Percentiles rank a stretch among this genome's conserved stretches.
phyloP scores from a whole-genome alignment of 2,329 filamentous ascomycete genomes.

The Botryotinia globosa region DNA sequence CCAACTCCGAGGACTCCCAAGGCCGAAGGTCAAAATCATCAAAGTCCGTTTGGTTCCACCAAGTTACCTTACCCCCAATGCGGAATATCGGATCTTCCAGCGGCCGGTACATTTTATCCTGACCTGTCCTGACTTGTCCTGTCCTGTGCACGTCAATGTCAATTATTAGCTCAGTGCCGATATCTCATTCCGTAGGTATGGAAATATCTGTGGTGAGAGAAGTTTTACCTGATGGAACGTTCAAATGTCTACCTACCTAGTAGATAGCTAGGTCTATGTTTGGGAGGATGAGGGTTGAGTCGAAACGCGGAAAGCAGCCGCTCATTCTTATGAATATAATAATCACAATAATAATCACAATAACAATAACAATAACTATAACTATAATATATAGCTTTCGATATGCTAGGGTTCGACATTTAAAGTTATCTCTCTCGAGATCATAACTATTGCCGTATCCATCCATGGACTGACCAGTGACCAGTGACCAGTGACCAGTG shows the following conservation, averaged over 20 bases:
- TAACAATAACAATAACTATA: too few species aligned
- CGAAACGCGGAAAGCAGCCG: neutral
- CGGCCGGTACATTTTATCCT: neutral
- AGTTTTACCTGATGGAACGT: neutral
- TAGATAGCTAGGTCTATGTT: neutral
- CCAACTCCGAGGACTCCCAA: neutral
- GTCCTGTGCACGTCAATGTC: neutral
- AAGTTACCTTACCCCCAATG: neutral
- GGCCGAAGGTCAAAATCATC: neutral
- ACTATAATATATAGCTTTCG: too few species aligned
- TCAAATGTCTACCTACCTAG: neutral
- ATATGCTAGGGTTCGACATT: neutral
- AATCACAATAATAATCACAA: too few species aligned
- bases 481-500: too few species aligned
- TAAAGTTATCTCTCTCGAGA: neutral
- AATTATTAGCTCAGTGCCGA: neutral
- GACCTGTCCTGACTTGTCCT: too few species aligned
- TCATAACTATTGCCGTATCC: too few species aligned
- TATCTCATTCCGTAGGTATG: too few species aligned
- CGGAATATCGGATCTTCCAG: slow-evolving; percentile 8
- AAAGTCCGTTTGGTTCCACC: neutral
- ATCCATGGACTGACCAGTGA: neutral
- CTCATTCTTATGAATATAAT: too few species aligned
- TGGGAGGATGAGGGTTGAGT: neutral
- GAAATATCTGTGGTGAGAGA: neutral